phyloP scores from a whole-genome alignment of 257 asterid species.

The Perilla frutescens region DNA sequence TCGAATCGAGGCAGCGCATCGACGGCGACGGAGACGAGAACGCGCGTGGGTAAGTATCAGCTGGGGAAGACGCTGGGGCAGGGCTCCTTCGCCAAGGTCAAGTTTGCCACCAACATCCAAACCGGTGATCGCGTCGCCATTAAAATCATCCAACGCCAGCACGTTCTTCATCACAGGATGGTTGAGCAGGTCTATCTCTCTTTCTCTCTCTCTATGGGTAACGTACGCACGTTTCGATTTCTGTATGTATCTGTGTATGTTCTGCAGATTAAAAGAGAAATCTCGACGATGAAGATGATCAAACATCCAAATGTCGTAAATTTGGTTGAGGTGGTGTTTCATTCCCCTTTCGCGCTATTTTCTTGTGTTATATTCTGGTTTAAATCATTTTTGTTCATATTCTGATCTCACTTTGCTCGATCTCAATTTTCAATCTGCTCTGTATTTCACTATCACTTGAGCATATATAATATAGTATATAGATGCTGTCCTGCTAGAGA shows the following conservation, averaged over 20 bases:
- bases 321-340: slow-evolving; percentile 60
- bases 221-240: not conserved
- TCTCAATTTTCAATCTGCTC: not conserved
- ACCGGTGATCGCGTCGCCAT: slow-evolving; percentile 72
- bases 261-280: slow-evolving; percentile 77
- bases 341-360: not conserved
- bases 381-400: not conserved
- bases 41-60: slow-evolving; percentile 75
- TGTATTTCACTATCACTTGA: not conserved
- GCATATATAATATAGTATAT: not conserved
- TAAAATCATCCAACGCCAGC: slow-evolving; percentile 74
- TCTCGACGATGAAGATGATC: slow-evolving; percentile 86
- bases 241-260: not conserved
- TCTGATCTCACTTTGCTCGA: no score
- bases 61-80: slow-evolving; percentile 79
- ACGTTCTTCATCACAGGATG: slow-evolving; percentile 68
- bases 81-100: slow-evolving; percentile 84
- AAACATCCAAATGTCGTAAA: slow-evolving; percentile 80
- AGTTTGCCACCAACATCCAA: slow-evolving; percentile 54
- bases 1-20: slow-evolving; percentile 24
- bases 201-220: not conserved
- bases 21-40: slow-evolving; percentile 27
- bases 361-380: not conserved
- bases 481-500: no score
- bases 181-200: slow-evolving; percentile 58